Evolutionary conservation across 768 basidiomycete genomes (phyloP).

Genomic region (Clitopilus passeckerianus): DNA sequence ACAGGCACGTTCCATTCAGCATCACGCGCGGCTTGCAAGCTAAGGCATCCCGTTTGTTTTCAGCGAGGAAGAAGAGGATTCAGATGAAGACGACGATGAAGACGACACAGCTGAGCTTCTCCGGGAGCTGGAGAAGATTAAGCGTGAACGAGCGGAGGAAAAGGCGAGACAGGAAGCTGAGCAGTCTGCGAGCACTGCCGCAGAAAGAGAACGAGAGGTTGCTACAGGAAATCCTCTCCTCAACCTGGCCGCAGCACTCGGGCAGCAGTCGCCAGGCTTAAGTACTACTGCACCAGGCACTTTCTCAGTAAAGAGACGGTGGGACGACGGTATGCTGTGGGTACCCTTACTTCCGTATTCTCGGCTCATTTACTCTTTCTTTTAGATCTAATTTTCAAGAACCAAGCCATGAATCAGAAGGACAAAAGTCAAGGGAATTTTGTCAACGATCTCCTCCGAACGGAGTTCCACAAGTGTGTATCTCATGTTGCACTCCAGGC

Average conservation of each 20-base stretch:
- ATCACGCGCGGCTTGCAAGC: background rate
- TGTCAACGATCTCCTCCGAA: slow-evolving; percentile 92
- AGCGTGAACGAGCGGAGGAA: slow-evolving; percentile 92
- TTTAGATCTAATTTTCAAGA: slow-evolving; percentile 95
- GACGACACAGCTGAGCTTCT: slow-evolving; percentile 92
- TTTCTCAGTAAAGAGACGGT: slow-evolving; percentile 88
- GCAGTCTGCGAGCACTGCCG: slow-evolving; percentile 53
- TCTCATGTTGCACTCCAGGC: background rate
- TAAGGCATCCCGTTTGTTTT: background rate
- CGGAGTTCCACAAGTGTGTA: slow-evolving; percentile 88
- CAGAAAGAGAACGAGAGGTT: slow-evolving; percentile 74
- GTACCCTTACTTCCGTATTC: slow-evolving; percentile 3
- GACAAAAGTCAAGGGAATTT: slow-evolving; percentile 73
- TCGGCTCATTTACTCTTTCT: slow-evolving; percentile 1
- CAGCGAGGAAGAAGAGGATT: slow-evolving; percentile 24
- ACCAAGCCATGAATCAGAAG: slow-evolving; percentile 76
- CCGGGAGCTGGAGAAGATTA: slow-evolving; percentile 97
- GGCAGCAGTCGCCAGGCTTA: slow-evolving; percentile 63
- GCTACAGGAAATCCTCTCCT: slow-evolving; percentile 85
- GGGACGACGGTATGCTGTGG: slow-evolving; percentile 79
- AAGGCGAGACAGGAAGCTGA: slow-evolving; percentile 79
- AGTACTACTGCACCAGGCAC: slow-evolving; percentile 75
- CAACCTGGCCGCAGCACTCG: slow-evolving; percentile 88
- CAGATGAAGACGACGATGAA: slow-evolving; percentile 57
- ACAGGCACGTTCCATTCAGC: slow-evolving; percentile 30